Base-by-base conservation (phyloP, 2,329 filamentous ascomycete species). In the Alternaria triticimaculans region DNA sequence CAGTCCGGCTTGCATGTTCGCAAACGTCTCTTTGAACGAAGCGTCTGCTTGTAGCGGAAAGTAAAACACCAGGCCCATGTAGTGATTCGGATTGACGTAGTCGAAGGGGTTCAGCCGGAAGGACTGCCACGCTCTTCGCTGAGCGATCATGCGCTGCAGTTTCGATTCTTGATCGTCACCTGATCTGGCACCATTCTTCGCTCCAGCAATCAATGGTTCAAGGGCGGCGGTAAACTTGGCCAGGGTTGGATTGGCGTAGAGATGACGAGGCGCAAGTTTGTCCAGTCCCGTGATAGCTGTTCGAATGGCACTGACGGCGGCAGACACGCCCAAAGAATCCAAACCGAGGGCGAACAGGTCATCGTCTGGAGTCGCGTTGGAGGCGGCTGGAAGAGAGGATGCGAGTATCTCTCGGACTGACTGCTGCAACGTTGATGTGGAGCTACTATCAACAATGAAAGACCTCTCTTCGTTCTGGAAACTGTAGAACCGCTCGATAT, bases 401-500 rank as follows among this genome's bases (percentile, higher is more conserved):
- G 54, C 55, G 5, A 73, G 44, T 14, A 69, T 62, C 2, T 44
- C 33, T 3, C n/a, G 56, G 6, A 71, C 44, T 9, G 63, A 68
- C 6, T 43, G 12, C 41, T 55, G 43, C n/a, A 64, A 55, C 11
- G 68, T 33, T 9, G 55, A 44, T 10, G 28, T 14, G 3, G 67
- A 68, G 43, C 10, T 70, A 5, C 55, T 58, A 14, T 72, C 66
- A 7, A 66, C 14, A 3, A 53, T 18, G 10, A 62, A 58, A 15
- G 20, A 25, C 3, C 21, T 20, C 4, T 68, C 64, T 3, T 56
- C 54, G 18, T 15, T 53, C 7, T 59, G 59, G 10, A 56, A 55
- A n/a, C 5, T 48, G 23, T 87, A 87, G 10, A 86, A 76, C 0
- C 74, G 75, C 18, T 86, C 81, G 28, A 87, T 85, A 56, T 85